These are phyloP conservation scores for Dactylellina cionopaga DNA, from an alignment of 2,329 filamentous ascomycete species.

Conservation along the genomic window DNA sequence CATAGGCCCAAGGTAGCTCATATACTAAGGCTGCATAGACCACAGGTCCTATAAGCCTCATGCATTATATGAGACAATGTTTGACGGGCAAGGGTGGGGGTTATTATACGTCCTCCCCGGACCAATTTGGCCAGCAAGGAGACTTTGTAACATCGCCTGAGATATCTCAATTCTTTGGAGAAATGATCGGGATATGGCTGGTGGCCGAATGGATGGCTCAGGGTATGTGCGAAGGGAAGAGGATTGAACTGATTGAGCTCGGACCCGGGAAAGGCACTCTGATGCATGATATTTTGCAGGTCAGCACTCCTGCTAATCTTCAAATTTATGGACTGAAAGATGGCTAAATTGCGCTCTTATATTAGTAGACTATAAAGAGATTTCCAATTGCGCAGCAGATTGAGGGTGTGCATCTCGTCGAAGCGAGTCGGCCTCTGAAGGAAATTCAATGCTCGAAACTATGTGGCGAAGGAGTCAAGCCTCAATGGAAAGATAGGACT, in stretches of 20 bases:
- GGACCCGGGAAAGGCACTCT: constrained; percentile 93
- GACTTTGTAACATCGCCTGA: constrained; percentile 98
- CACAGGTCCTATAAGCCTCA: constrained; percentile 89
- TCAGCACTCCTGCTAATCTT: constrained; percentile 63
- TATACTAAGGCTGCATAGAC: constrained; percentile 66
- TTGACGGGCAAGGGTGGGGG: constrained; percentile 89
- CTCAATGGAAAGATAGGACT: constrained; percentile 21
- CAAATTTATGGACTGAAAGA: background rate
- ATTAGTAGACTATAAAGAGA: constrained; percentile 76
- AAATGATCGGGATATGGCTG: constrained; percentile 92
- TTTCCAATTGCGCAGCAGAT: constrained; percentile 82
- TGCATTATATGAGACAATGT: constrained; percentile 98
- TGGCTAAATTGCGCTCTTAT: constrained; percentile 5
- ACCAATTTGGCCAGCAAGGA: constrained; percentile 91
- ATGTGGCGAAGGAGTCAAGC: constrained; percentile 27
- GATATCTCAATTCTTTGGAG: constrained; percentile 96
- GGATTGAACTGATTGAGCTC: constrained; percentile 81
- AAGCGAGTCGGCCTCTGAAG: constrained; percentile 80
- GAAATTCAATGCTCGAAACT: constrained; percentile 31
- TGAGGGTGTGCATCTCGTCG: constrained; percentile 90
- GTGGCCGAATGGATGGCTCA: constrained; percentile 97
- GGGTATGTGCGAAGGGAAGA: constrained; percentile 67
- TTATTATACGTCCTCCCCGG: constrained; percentile 84
- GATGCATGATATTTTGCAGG: constrained; percentile 94
- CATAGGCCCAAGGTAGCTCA: background rate